Evolutionary conservation across 208 protist species (phyloP), one percentile per base, ranked within the genome.

Genomic region (Vickermania ingenoplastis): DNA sequence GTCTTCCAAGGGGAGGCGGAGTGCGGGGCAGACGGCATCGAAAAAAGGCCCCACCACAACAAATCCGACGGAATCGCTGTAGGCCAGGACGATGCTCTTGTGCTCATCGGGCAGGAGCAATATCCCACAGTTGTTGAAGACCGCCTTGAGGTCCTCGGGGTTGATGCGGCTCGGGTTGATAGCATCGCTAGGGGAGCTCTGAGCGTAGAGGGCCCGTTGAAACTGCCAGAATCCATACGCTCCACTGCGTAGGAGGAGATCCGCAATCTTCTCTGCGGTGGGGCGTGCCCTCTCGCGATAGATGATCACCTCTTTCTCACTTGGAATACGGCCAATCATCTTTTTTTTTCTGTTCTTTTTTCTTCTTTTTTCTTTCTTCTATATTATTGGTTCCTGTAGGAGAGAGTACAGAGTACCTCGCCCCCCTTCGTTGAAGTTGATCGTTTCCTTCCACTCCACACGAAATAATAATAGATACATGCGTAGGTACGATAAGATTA

Each of bases 41-140:
- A 81, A 55, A 29, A 79, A 73, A 3, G 65, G 57, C 57, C 86
- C 81, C 7, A 83, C 62, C 25, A 90, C 61, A 23, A 84, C 56
- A 63, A 90, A 89, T 22, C 88, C 88, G 1, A 87, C 83, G 22
- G 77, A 53, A 67, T 94, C 88, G 53, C 73, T 80, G 68, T 82
- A 91, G 24, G 75, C 87, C 1, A 76, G 58, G 3, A 75, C 63
- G 31, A 91, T 67, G 13, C 26, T 31, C 13, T 61, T 67, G 62
- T 79, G 75, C 65, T 94, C 69, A 1, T 77, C 75, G 17, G 79
- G 27, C 7, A 58, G 72, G 27, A 91, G 61, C 58, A 91, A 31
- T 17, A 94, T 71, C 2, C 87, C 87, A 54, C 67, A 83, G 29
- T 75, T 22, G 0, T 57, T 31, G 3, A 89, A 62, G 60, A 85